Conservation (phyloP, 2,329 filamentous ascomycete species). For the Monascus ruber region DNA sequence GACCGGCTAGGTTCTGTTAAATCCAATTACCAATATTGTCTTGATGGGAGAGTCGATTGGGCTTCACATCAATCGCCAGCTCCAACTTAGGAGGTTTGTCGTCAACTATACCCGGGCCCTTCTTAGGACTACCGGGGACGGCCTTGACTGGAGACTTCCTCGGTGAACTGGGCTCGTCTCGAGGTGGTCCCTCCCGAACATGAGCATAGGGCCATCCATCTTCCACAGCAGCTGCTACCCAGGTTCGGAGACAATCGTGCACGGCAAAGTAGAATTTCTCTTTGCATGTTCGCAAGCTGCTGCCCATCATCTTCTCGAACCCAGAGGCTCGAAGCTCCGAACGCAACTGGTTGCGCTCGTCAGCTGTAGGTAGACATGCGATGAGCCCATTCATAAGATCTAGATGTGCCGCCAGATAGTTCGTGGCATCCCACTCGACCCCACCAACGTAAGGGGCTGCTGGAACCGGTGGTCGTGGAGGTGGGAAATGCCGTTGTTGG, state of each 20-base stretch:
- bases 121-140: conserved; percentile 28
- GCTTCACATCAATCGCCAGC: conserved; percentile 25
- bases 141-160: conserved; percentile 39
- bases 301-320: conserved; percentile 82
- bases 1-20: conserved; percentile 8
- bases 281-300: conserved; percentile 79
- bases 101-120: conserved; percentile 26
- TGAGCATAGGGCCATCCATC: conserved; percentile 79
- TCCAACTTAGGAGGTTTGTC: conserved; percentile 51
- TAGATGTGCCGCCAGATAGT: conserved; percentile 84
- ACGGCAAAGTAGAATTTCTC: conserved; percentile 94
- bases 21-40: conserved; percentile 27
- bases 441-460: conserved; percentile 93
- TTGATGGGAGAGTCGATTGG: conserved; percentile 10
- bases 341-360: conserved; percentile 69
- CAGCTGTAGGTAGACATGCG: conserved; percentile 59
- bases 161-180: conserved; percentile 25
- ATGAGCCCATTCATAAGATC: conserved; percentile 87
- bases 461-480: conserved; percentile 76
- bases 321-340: conserved; percentile 68
- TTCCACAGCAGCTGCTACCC: conserved; percentile 75
- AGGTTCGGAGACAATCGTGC: conserved; percentile 77
- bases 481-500: conserved; percentile 61
- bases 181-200: conserved; percentile 49
- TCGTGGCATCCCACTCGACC: conserved; percentile 97